Base-by-base conservation (phyloP, 2,329 filamentous ascomycete species). In the Chaetothyriales sp. region DNA sequence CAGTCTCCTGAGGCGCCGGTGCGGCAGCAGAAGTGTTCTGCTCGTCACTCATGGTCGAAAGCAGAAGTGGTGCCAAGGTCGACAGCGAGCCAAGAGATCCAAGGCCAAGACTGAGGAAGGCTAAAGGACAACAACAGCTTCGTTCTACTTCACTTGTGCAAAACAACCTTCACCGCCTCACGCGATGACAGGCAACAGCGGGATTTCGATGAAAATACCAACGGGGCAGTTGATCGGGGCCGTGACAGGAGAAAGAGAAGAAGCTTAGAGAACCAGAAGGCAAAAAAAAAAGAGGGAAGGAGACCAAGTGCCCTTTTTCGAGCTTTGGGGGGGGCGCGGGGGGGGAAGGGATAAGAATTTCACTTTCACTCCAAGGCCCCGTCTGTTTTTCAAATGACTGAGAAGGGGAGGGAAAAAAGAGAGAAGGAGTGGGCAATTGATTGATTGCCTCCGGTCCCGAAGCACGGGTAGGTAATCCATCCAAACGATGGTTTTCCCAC, bases 1-100 rank as follows among this genome's bases (percentile, higher is more conserved):
- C 53, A 46, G 59, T 54, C 48, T 55, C 55, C 47, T 54, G 47
- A 22, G 52, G 49, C 32, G 54, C 47, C 22, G 54, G 22, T 18
- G 51, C 44, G 36, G 51, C 47, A 20, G 49, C 46, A 18, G 48
- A 47, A 32, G 47, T 50, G 43, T 46, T 39, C 32, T 57, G 50
- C 36, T 55, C 42, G 52, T 53, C 43, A 10, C 19, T 45, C 43
- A 45, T 47, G 26, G 18, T 47, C 18, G 20, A 18, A 18, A 32
- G 19, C 9, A 15, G 45, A 10, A 10, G 19, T 20, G 43, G 19
- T 20, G 43, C 43, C 19, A 45, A 45, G 43, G 22, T 26, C 43
- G 22, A 45, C 19, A 45, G 22, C 43, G 19, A 45, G 43, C 43
- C 43, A 45, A 45, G 43, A 45, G 22, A 45, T 45, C 19, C 19